Evolutionary conservation across 176 grass and related monocot genomes (phyloP), one percentile per base, ranked within the genome.

Genomic region (Lolium perenne): DNA sequence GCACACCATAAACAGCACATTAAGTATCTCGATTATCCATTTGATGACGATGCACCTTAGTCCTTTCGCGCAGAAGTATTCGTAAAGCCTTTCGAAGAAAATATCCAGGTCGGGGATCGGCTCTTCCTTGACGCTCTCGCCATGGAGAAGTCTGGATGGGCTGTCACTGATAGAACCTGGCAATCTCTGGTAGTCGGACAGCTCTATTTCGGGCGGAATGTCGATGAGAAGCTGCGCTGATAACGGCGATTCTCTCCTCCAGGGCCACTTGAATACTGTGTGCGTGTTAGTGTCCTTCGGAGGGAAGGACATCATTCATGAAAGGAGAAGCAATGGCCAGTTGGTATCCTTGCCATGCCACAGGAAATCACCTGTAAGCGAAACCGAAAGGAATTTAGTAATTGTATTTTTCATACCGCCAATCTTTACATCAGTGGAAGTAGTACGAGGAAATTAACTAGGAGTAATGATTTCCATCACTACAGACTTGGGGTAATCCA

Each of bases 61-160:
- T 82, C 94, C 97, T 84, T 99, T 99, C 79, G 93, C 87, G 4
- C 92, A 93, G 82, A 94, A 99, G 77, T 99, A 99, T 82, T 86
- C 89, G 22, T 99, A 99, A 76, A 99, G 90, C 69, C 94, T 90
- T 81, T 88, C 92, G 32, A 99, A 94, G 85, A 99, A 99, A 53
- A 99, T 89, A 82, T 99, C 97, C 82, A 99, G 60, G 81, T 99
- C 92, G 63, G 87, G 73, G 46, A 99, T 99, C 0, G 84, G 92
- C 78, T 96, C 85, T 41, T 82, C 82, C 53, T 92, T 89, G 84
- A 86, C 18, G 10, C 83, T 78, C 85, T 96, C 94, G 38, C 85
- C 92, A 88, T 93, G 82, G 65, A 99, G 90, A 88, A 99, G 87
- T 71, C 92, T 80, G 49, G 92, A 90, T 20, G 94, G 94, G 86